These are phyloP conservation scores for Ophiobolus disseminans DNA, from an alignment of 2,329 filamentous ascomycete genomes.

Conservation along the genomic window DNA sequence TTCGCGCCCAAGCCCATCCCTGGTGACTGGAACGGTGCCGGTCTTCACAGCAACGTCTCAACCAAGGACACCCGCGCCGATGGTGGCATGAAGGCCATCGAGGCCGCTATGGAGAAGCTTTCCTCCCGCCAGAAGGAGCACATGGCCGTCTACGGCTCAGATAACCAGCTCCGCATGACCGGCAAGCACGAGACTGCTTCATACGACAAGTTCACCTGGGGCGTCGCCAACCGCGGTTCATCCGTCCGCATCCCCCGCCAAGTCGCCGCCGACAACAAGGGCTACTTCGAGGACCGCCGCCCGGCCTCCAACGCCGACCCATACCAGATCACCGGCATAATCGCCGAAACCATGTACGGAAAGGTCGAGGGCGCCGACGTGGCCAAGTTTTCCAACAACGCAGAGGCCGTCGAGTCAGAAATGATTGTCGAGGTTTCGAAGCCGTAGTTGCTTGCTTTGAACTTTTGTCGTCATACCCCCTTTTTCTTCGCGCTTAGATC, in stretches of 20 bases:
- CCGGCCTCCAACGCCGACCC: slow-evolving; percentile 84
- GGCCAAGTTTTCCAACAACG: slow-evolving; percentile 48
- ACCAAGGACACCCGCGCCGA: slow-evolving; percentile 87
- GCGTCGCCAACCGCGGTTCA: slow-evolving; percentile 93
- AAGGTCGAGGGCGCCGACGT: slow-evolving; percentile 59
- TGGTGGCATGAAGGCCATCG: slow-evolving; percentile 95
- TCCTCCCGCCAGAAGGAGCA: slow-evolving; percentile 59
- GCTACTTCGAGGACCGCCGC: slow-evolving; percentile 81
- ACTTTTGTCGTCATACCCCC: slow-evolving; percentile 20
- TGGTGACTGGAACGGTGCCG: slow-evolving; percentile 96
- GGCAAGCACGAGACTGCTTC: slow-evolving; percentile 92
- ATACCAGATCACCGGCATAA: slow-evolving; percentile 83
- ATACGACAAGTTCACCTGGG: slow-evolving; percentile 93
- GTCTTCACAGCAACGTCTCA: slow-evolving; percentile 93
- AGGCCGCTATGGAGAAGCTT: slow-evolving; percentile 70
- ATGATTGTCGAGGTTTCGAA: slow-evolving; percentile 38
- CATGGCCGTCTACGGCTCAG: slow-evolving; percentile 93
- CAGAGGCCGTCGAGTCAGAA: slow-evolving; percentile 45
- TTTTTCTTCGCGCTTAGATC: slow-evolving; percentile 6
- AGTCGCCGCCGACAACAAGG: slow-evolving; percentile 84
- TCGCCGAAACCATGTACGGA: slow-evolving; percentile 72
- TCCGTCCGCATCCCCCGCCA: slow-evolving; percentile 92
- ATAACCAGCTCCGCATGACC: slow-evolving; percentile 92
- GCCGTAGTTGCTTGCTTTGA: slow-evolving; percentile 25
- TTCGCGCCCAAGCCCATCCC: slow-evolving; percentile 95